Evolutionary conservation across 176 grass and related monocot species (phyloP).

Genomic region (Tuctoria greenei): DNA sequence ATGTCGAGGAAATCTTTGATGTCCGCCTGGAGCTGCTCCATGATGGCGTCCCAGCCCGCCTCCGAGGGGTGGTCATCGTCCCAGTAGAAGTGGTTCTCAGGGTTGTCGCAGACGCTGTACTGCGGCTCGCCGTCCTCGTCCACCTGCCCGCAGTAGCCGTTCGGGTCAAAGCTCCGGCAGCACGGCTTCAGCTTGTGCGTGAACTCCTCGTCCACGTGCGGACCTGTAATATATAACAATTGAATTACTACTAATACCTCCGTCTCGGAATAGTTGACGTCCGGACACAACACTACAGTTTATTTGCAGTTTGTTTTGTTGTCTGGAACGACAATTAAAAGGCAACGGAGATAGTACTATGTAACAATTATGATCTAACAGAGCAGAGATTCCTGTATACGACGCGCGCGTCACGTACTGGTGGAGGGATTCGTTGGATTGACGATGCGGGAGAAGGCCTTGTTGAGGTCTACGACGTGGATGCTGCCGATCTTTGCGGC

Average conservation of each 20-base stretch:
- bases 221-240: neutral
- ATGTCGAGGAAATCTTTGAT: neutral
- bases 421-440: neutral
- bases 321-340: too few species aligned
- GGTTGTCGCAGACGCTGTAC: slow-evolving; percentile 1
- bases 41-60: slow-evolving; percentile 32
- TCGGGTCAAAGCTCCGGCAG: slow-evolving; percentile 32
- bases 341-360: too few species aligned
- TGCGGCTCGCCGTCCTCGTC: neutral
- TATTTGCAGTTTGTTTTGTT: too few species aligned
- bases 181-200: slow-evolving; percentile 38
- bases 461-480: slow-evolving; percentile 27
- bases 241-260: too few species aligned
- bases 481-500: neutral
- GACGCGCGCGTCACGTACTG: neutral
- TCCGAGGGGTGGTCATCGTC: slow-evolving; percentile 44
- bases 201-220: slow-evolving; percentile 13
- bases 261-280: too few species aligned
- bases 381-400: too few species aligned
- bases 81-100: slow-evolving; percentile 37
- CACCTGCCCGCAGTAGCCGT: slow-evolving; percentile 28
- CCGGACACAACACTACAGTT: too few species aligned
- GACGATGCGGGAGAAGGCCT: slow-evolving; percentile 32
- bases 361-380: too few species aligned
- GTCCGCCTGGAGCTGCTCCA: slow-evolving; percentile 15